phyloP scores from a whole-genome alignment of 2,329 filamentous ascomycete species.

The Verticillium albo-atrum region DNA sequence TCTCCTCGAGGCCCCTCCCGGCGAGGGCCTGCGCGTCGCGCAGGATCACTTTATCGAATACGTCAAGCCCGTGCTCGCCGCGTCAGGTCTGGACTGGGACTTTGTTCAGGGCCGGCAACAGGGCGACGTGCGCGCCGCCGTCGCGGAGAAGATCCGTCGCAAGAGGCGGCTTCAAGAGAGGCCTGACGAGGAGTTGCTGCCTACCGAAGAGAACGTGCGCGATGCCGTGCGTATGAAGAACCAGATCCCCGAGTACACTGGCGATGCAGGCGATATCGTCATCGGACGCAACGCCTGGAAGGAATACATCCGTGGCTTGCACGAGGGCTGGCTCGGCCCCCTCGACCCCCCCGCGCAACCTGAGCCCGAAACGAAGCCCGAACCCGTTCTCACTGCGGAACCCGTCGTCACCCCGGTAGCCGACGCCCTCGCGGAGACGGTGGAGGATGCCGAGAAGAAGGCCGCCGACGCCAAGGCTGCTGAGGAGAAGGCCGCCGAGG shows the following conservation, averaged over 20 bases:
- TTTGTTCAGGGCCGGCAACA: slow-evolving; percentile 88
- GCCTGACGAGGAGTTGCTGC: slow-evolving; percentile 41
- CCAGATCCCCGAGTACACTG: slow-evolving; percentile 67
- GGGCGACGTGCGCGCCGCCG: slow-evolving; percentile 83
- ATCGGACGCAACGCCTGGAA: slow-evolving; percentile 95
- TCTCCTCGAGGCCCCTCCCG: slow-evolving; percentile 80
- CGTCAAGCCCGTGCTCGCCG: slow-evolving; percentile 85
- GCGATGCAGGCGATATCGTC: slow-evolving; percentile 77
- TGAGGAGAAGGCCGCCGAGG: slow-evolving; percentile 28
- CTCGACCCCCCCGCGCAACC: slow-evolving; percentile 55
- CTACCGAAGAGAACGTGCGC: slow-evolving; percentile 55
- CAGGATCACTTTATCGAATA: slow-evolving; percentile 96
- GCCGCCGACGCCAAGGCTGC: slow-evolving; percentile 13
- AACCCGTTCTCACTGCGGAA: slow-evolving; percentile 15
- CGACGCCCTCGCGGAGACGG: slow-evolving; percentile 8
- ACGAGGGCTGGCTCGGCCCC: slow-evolving; percentile 95
- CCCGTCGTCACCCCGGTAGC: slow-evolving; percentile 19
- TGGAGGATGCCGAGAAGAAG: slow-evolving; percentile 9
- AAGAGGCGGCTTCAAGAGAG: slow-evolving; percentile 55
- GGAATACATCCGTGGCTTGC: slow-evolving; percentile 87
- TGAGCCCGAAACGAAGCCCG: slow-evolving; percentile 18
- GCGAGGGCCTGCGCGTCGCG: slow-evolving; percentile 76
- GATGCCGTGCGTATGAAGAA: slow-evolving; percentile 59
- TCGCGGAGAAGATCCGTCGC: slow-evolving; percentile 82
- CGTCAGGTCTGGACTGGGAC: slow-evolving; percentile 91